Percentiles rank a stretch among this genome's conserved stretches.
Conservation (phyloP, 805 yeast species). For the Martiniozyma abietophila region DNA sequence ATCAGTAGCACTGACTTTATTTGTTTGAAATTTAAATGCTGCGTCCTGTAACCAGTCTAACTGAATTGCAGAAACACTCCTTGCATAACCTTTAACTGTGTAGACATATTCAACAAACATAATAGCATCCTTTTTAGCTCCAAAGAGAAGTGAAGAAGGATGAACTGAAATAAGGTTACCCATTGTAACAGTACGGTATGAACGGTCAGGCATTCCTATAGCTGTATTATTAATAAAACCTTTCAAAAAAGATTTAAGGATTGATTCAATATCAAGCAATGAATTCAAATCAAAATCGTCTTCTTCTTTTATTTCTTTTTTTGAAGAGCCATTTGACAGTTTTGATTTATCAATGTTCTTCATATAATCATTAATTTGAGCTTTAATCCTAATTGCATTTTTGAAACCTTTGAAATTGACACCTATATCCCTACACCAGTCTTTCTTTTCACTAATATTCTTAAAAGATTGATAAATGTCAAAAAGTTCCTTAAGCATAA, state of each 20-base stretch:
- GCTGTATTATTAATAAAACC: slow-evolving; percentile 91
- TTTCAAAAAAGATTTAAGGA: slow-evolving; percentile 69
- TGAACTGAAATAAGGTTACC: slow-evolving; percentile 85
- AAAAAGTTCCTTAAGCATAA: slow-evolving; percentile 71
- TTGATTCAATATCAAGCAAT: slow-evolving; percentile 42
- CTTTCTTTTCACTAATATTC: slow-evolving; percentile 46
- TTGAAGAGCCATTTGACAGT: slow-evolving; percentile 21
- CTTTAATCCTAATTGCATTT: slow-evolving; percentile 65
- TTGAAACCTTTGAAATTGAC: slow-evolving; percentile 72
- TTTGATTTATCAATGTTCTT: slow-evolving; percentile 30
- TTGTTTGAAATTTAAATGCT: slow-evolving; percentile 56
- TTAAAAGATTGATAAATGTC: slow-evolving; percentile 42
- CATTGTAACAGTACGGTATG: slow-evolving; percentile 74
- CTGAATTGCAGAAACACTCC: slow-evolving; percentile 77
- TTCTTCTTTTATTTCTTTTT: slow-evolving; percentile 22
- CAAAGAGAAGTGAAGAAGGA: slow-evolving; percentile 84
- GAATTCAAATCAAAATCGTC: slow-evolving; percentile 20
- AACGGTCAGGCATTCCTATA: slow-evolving; percentile 88
- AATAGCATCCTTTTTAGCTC: slow-evolving; percentile 71
- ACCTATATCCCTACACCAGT: slow-evolving; percentile 78
- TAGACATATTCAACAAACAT: slow-evolving; percentile 93
- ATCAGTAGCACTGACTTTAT: slow-evolving; percentile 18
- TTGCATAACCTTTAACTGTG: slow-evolving; percentile 87
- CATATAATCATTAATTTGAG: slow-evolving; percentile 69
- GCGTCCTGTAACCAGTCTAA: slow-evolving; percentile 79